These are phyloP conservation scores for Arachis stenosperma DNA, from an alignment of 306 rosid genomes.

Conservation along the genomic window DNA sequence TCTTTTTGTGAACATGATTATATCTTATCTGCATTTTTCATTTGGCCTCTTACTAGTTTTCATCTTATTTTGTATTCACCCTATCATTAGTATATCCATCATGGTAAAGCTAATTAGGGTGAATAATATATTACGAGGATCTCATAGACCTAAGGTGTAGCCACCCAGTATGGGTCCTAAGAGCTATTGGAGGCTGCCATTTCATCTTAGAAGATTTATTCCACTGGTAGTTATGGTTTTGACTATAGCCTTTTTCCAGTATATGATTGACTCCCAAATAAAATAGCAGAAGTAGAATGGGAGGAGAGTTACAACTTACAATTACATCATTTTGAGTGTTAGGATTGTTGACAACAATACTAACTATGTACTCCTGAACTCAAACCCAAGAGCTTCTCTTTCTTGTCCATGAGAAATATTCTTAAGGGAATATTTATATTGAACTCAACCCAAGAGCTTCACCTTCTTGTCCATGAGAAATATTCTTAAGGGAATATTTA, in stretches of 20 bases:
- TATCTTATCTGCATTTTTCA: not conserved
- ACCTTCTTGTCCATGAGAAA: slow-evolving; percentile 3
- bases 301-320: not conserved
- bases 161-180: not conserved
- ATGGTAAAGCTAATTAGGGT: not conserved
- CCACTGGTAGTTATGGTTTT: not conserved
- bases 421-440: not conserved
- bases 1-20: not conserved
- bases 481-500: not conserved
- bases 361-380: not conserved
- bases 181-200: slow-evolving; percentile 10
- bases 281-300: not conserved
- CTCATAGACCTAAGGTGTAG: slow-evolving; percentile 16
- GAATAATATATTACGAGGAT: not conserved
- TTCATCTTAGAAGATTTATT: slow-evolving; percentile 13
- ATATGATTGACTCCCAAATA: not conserved
- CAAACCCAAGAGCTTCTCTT: slow-evolving; percentile 9
- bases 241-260: slow-evolving; percentile 8
- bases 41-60: slow-evolving; percentile 2
- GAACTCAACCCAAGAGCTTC: slow-evolving; percentile 10
- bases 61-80: not conserved
- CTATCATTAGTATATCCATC: slow-evolving; percentile 15
- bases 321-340: not conserved
- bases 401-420: slow-evolving; percentile 13
- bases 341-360: not conserved